Conservation (phyloP, 2,329 filamentous ascomycete genomes). For the Emmonsia crescens region DNA sequence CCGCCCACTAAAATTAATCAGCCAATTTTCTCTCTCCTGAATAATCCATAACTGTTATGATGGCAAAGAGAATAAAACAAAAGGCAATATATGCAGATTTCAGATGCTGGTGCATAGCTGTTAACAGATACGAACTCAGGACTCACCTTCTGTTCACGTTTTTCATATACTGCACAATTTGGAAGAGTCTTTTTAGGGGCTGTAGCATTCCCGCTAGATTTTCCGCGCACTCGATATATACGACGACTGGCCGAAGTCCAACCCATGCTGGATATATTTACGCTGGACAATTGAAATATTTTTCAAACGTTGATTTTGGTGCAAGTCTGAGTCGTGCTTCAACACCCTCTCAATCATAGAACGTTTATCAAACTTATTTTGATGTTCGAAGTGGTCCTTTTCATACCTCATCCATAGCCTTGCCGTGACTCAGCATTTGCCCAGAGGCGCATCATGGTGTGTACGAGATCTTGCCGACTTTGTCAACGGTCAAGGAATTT, state of each 20-base stretch:
- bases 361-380: not conserved
- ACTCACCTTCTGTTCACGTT: not conserved
- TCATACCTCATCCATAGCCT: not conserved
- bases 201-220: not conserved
- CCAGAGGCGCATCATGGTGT: not conserved
- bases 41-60: not conserved
- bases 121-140: not conserved
- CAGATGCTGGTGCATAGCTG: not conserved
- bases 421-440: not conserved
- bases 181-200: not conserved
- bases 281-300: not conserved
- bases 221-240: not conserved
- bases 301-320: not conserved
- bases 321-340: not conserved
- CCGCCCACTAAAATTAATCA: not conserved
- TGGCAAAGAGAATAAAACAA: not conserved
- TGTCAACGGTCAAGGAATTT: not conserved
- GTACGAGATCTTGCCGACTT: not conserved
- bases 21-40: not conserved
- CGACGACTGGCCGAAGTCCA: not conserved
- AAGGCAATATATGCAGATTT: not conserved
- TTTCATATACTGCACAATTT: not conserved
- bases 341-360: not conserved
- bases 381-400: not conserved
- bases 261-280: not conserved